Evolutionary conservation across 768 basidiomycete species (phyloP), one percentile per base, ranked within the genome.

Genomic region (Naematelia aurantialba): DNA sequence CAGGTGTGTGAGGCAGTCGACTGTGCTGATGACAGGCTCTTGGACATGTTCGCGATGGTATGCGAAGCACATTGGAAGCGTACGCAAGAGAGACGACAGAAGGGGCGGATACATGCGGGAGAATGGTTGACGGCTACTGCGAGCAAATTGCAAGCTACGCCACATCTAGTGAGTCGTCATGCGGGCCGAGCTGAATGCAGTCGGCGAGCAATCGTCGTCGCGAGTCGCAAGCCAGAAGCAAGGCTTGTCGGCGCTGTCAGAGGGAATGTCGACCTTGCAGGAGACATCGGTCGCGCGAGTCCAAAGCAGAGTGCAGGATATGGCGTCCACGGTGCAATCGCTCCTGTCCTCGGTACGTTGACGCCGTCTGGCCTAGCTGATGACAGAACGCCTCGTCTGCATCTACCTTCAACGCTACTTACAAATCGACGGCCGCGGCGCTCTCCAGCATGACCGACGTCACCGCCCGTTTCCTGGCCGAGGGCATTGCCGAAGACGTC

Each of bases 401-500:
- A 3, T 29, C 27, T 8, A 60, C 61, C 17, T 60, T 59, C 27
- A 26, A 49, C 34, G 24, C 30, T 17, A 34, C 46, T 24, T 59
- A 59, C 39, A 57, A 55, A 4, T 53, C 72, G 2, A 59, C 65
- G 3, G 47, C 66, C 11, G 50, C 62, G 17, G 34, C 34, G 61
- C 68, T 51, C 45, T 55, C 19, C 31, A 66, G 42, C 34, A 39
- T 39, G 34, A 39, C 34, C 34, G 59, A 58, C 5, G 56, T 68
- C 1, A 72, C 72, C 10, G 56, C 52, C 11, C 46, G 21, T 3
- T 76, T 76, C 68, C 56, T 76, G 13, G 54, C 66, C 4, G 46
- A 45, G 13, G 70, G 68, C n/a, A 72, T 76, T 11, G 48, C 54
- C n/a, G 73, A 76, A 24, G 75, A 76, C 47, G 49, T 66, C 3